These are phyloP conservation scores for Podospora australis DNA, from an alignment of 495 filamentous ascomycete genomes.

Conservation along the genomic window DNA sequence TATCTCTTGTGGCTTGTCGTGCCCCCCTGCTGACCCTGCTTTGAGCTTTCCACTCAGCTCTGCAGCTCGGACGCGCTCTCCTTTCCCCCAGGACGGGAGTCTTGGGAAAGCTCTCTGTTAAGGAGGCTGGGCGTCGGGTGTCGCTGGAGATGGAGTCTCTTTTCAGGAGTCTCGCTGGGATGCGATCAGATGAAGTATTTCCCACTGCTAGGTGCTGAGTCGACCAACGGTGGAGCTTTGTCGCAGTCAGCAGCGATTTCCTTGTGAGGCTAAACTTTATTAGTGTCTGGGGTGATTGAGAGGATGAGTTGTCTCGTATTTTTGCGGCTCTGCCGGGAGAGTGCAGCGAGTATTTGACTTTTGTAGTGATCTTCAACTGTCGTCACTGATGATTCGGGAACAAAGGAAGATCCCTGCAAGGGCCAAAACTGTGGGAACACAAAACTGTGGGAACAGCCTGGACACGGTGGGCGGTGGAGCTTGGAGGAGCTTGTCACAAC, in stretches of 20 bases:
- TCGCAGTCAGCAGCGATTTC: too few species aligned
- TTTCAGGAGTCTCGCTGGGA: too few species aligned
- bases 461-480: slow-evolving; percentile 1
- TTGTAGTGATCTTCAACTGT: neutral
- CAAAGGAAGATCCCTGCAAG: neutral
- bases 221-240: too few species aligned
- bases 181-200: too few species aligned
- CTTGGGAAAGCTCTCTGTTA: neutral
- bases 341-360: too few species aligned
- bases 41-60: neutral
- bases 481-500: neutral
- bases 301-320: too few species aligned
- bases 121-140: neutral
- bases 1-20: slow-evolving; percentile 3
- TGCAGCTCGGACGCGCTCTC: neutral
- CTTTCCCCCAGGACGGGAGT: neutral
- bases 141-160: neutral
- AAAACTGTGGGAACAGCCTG: neutral
- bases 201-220: too few species aligned
- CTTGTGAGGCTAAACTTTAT: too few species aligned
- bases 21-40: neutral
- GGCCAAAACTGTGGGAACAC: neutral
- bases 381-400: neutral
- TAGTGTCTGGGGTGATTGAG: too few species aligned
- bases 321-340: too few species aligned